Percentiles rank a stretch among this genome's conserved stretches.
Evolutionary conservation across 352 stramenopile species (phyloP).

Genomic region (Pythium phragmiticola): DNA sequence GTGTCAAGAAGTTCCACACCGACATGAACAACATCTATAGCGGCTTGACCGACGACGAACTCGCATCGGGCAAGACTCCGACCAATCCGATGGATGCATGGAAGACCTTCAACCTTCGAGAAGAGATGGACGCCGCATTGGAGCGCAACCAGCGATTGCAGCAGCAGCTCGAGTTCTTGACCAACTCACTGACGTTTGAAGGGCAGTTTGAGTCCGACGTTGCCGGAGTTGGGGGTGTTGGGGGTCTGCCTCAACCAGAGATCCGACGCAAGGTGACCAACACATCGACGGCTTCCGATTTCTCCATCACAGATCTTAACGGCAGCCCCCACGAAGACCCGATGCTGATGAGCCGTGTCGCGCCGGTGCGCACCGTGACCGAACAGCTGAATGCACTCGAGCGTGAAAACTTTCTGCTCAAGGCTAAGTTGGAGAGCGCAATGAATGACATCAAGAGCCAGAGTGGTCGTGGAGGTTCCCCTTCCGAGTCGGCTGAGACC

Average conservation of each 20-base stretch:
- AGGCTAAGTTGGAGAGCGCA: constrained; percentile 49
- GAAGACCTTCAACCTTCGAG: constrained; percentile 48
- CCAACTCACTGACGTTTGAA: constrained; percentile 52
- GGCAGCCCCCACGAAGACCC: constrained; percentile 18
- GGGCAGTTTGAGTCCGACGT: neutral
- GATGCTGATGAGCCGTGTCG: constrained; percentile 27
- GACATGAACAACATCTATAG: constrained; percentile 38
- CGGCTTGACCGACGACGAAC: constrained; percentile 5
- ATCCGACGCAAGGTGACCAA: constrained; percentile 43
- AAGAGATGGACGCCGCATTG: constrained; percentile 54
- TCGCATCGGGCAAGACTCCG: constrained; percentile 2
- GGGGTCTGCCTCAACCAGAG: constrained; percentile 8
- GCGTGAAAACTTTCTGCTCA: constrained; percentile 69
- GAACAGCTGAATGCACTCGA: constrained; percentile 75
- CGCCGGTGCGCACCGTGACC: constrained; percentile 59
- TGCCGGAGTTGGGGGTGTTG: neutral
- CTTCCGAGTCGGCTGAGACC: constrained; percentile 23
- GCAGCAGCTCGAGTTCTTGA: constrained; percentile 62
- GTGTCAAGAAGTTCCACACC: constrained; percentile 63
- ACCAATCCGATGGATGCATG: constrained; percentile 21
- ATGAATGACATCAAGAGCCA: constrained; percentile 46
- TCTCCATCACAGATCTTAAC: constrained; percentile 13
- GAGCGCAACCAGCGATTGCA: constrained; percentile 64
- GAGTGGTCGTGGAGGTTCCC: constrained; percentile 28
- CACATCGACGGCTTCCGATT: constrained; percentile 39